Percentiles rank a stretch among this genome's conserved stretches.
These are phyloP conservation scores for Globisporangium okanoganense DNA, from an alignment of 352 stramenopile genomes.

Conservation along the genomic window DNA sequence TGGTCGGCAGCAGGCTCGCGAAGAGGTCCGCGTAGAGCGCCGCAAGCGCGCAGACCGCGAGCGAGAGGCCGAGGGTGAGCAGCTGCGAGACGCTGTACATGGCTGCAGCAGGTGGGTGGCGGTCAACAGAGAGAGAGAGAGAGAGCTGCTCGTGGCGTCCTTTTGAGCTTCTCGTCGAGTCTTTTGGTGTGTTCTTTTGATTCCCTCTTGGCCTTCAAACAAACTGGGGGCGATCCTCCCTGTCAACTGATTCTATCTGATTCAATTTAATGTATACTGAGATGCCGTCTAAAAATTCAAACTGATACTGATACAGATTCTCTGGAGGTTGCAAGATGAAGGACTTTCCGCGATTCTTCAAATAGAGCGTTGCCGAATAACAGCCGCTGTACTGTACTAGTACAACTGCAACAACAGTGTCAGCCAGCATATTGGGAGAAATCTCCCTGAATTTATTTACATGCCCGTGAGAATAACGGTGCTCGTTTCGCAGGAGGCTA, in stretches of 20 bases:
- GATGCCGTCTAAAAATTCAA: too few species aligned
- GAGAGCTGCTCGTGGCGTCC: not conserved
- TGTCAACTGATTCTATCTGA: too few species aligned
- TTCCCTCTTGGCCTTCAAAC: slow-evolving; percentile 5
- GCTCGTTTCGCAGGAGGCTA: too few species aligned
- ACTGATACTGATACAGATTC: too few species aligned
- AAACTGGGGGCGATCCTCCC: too few species aligned
- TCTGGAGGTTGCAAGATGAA: too few species aligned
- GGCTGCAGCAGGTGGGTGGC: not conserved
- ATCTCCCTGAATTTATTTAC: not conserved
- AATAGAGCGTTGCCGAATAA: too few species aligned
- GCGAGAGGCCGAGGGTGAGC: slow-evolving; percentile 45
- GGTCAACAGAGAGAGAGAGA: not conserved
- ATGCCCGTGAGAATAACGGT: not conserved
- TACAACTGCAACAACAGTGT: too few species aligned
- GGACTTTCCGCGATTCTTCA: too few species aligned
- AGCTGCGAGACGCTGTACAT: slow-evolving; percentile 71
- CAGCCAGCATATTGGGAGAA: too few species aligned
- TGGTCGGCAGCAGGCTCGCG: slow-evolving; percentile 35
- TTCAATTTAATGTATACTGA: too few species aligned
- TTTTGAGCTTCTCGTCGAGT: slow-evolving; percentile 3
- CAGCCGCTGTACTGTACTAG: too few species aligned
- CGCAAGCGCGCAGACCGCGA: slow-evolving; percentile 44
- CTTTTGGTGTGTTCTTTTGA: not conserved
- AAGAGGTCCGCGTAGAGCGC: slow-evolving; percentile 64